phyloP scores from a whole-genome alignment of 148 eudicot species.

The Silene uniflora region DNA sequence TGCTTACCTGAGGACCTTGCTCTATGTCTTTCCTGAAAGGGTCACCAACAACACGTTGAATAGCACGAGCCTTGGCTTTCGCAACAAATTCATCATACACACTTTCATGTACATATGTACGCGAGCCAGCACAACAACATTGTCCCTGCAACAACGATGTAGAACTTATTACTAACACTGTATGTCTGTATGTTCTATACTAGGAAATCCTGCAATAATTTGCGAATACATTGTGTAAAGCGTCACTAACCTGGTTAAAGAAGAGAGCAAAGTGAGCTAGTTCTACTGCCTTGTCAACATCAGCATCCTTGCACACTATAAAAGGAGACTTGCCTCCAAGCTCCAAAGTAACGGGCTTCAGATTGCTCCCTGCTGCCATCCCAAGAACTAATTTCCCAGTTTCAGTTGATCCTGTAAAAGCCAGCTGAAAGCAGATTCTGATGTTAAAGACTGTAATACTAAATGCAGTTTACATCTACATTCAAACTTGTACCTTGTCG shows the following conservation, averaged over 20 bases:
- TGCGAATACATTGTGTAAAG: not conserved
- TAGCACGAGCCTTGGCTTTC: constrained; percentile 49
- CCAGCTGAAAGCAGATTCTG: constrained; percentile 3
- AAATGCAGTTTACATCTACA: not conserved
- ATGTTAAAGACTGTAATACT: not conserved
- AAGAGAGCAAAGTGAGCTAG: constrained; percentile 65
- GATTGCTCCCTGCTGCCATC: constrained; percentile 61
- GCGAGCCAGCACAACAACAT: constrained; percentile 60
- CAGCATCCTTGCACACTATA: constrained; percentile 75
- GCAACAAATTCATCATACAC: constrained; percentile 55
- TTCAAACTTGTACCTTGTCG: constrained; percentile 42
- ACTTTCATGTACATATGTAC: constrained; percentile 60
- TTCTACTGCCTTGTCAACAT: constrained; percentile 71
- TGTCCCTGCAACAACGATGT: constrained; percentile 39
- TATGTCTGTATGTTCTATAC: not conserved
- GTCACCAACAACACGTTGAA: constrained; percentile 49
- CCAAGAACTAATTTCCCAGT: constrained; percentile 50
- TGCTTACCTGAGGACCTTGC: constrained; percentile 67
- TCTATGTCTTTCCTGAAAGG: constrained; percentile 53
- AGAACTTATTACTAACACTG: not conserved
- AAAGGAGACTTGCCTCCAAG: constrained; percentile 82
- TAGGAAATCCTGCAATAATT: not conserved
- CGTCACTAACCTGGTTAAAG: constrained; percentile 51
- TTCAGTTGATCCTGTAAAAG: constrained; percentile 70
- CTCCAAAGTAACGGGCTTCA: constrained; percentile 66